phyloP scores from a whole-genome alignment of 805 yeast species.

The Saccharomycopsis sp. region DNA sequence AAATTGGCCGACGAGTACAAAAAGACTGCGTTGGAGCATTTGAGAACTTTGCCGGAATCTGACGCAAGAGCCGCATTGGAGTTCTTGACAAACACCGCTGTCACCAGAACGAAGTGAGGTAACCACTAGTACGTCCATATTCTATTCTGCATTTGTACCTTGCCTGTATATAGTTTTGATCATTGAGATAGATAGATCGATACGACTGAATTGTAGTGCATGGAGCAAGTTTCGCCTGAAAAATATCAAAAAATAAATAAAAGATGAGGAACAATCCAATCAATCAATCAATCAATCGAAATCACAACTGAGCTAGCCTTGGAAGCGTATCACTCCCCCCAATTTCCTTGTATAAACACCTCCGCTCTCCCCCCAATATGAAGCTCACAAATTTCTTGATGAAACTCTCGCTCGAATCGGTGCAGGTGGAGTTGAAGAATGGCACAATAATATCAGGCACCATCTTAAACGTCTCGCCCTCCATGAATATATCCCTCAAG shows the following conservation, averaged over 20 bases:
- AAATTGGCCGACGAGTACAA: slow-evolving; percentile 73
- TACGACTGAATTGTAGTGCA: too few species aligned
- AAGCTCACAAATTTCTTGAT: slow-evolving; percentile 43
- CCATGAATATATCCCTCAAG: slow-evolving; percentile 66
- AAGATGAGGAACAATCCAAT: too few species aligned
- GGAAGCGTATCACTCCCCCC: too few species aligned
- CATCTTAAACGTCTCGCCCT: slow-evolving; percentile 66
- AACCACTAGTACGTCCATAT: too few species aligned
- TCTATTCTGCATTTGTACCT: too few species aligned
- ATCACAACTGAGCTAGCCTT: too few species aligned
- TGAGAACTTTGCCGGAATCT: slow-evolving; percentile 72
- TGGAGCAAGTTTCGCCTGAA: too few species aligned
- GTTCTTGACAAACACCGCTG: slow-evolving; percentile 70
- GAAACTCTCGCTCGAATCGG: slow-evolving; percentile 67
- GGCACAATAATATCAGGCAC: slow-evolving; percentile 70
- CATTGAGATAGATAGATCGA: too few species aligned
- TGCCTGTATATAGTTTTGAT: too few species aligned
- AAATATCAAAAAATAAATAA: too few species aligned
- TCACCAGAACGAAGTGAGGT: slow-evolving; percentile 46
- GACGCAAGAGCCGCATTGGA: slow-evolving; percentile 85
- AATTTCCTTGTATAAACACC: neutral
- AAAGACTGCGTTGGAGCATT: slow-evolving; percentile 59
- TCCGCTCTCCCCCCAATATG: slow-evolving; percentile 12
- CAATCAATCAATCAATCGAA: too few species aligned
- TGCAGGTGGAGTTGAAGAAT: slow-evolving; percentile 71